These are phyloP conservation scores for Candida broadrunensis DNA, from an alignment of 805 yeast genomes.

Conservation along the genomic window DNA sequence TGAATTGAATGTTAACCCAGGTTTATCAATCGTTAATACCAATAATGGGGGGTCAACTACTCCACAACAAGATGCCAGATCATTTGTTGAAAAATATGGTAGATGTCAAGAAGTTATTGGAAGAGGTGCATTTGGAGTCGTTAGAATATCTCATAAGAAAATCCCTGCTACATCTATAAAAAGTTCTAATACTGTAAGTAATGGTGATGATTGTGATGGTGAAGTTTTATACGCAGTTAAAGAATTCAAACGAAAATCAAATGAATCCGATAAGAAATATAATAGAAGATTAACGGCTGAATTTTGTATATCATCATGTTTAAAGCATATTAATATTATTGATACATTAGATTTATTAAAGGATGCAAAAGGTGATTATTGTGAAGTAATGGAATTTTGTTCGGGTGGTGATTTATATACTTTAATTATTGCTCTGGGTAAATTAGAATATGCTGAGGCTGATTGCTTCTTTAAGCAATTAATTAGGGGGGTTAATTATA, in stretches of 20 bases:
- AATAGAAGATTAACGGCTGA: slow-evolving; percentile 75
- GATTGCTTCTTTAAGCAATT: slow-evolving; percentile 89
- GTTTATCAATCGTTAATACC: not conserved
- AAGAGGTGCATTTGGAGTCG: slow-evolving; percentile 91
- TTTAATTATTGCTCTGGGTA: slow-evolving; percentile 71
- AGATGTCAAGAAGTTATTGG: slow-evolving; percentile 94
- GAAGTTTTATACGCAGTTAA: slow-evolving; percentile 78
- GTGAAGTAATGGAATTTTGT: slow-evolving; percentile 84
- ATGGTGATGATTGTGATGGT: slow-evolving; percentile 15
- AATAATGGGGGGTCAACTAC: not conserved
- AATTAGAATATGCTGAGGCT: slow-evolving; percentile 77
- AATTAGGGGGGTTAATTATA: slow-evolving; percentile 76
- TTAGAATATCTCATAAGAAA: slow-evolving; percentile 79
- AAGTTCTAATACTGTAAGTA: slow-evolving; percentile 4
- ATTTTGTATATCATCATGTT: slow-evolving; percentile 75
- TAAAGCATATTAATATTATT: slow-evolving; percentile 76
- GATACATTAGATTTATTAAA: slow-evolving; percentile 72
- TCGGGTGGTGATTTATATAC: slow-evolving; percentile 80
- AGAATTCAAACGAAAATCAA: slow-evolving; percentile 65
- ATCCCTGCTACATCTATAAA: slow-evolving; percentile 11
- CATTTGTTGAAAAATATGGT: slow-evolving; percentile 88
- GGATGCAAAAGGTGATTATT: slow-evolving; percentile 79
- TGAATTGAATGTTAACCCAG: not conserved
- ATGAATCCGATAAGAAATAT: slow-evolving; percentile 64
- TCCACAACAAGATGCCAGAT: slow-evolving; percentile 34